These are phyloP conservation scores for Melaleuca quinquenervia DNA, from an alignment of 345 rosid species.

Conservation along the genomic window DNA sequence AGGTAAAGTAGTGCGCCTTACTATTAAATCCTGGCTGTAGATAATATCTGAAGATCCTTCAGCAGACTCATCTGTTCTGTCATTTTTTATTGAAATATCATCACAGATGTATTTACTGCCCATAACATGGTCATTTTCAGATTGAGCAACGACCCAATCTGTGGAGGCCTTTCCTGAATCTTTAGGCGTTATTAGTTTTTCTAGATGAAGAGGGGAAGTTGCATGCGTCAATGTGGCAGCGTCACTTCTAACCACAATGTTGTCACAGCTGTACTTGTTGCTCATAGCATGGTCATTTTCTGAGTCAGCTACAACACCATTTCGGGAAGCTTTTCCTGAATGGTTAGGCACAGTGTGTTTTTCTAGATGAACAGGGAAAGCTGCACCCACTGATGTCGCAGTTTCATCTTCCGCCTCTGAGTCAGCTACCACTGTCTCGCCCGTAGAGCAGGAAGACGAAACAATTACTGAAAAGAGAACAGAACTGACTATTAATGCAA, in stretches of 20 bases:
- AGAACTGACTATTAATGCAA: not conserved
- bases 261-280: conserved; percentile 8
- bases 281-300: conserved; percentile 10
- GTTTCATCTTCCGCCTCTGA: conserved; percentile 66
- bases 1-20: conserved; percentile 24
- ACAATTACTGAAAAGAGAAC: conserved; percentile 43
- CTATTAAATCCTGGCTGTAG: conserved; percentile 54
- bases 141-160: not conserved
- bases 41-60: conserved; percentile 55
- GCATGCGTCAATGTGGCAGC: not conserved
- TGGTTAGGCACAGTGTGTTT: conserved; percentile 3
- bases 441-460: conserved; percentile 92
- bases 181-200: not conserved
- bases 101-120: not conserved
- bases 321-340: not conserved
- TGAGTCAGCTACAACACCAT: conserved; percentile 3
- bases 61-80: conserved; percentile 37
- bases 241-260: conserved; percentile 17
- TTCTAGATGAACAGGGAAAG: conserved; percentile 3
- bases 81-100: conserved; percentile 17
- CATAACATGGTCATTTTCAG: conserved; percentile 4
- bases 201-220: not conserved
- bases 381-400: conserved; percentile 22
- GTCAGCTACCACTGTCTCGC: conserved; percentile 92
- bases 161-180: not conserved